Base-by-base conservation (phyloP, 2,329 filamentous ascomycete species). In the Sporothrix brasiliensis region DNA sequence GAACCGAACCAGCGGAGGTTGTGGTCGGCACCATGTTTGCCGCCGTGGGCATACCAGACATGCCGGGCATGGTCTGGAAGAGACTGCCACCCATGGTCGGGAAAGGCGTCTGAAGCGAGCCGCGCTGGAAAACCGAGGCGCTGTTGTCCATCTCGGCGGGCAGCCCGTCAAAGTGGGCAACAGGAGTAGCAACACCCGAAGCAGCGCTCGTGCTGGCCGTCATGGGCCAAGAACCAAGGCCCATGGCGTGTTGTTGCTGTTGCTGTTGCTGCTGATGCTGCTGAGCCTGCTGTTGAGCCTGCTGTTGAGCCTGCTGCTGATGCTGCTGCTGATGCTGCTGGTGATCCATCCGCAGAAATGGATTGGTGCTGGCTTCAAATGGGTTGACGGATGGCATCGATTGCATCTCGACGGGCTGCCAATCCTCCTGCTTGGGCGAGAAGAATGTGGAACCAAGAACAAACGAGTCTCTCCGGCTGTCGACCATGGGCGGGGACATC, bases 121-220 rank as follows among this genome's bases (percentile, higher is more conserved):
- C 76, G 67, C 74, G 78, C 73, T 85, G 84, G 78, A 88, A 88
- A 75, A 88, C 81, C 52, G 82, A 77, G 74, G 82, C 79, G 75
- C 82, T 78, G 74, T 75, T 75, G 73, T 89, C 86, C 76, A 86
- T 89, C 27, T 87, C 86, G 60, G 83, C 77, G 52, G 85, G 81
- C 47, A 88, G 79, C 65, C 88, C 86, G 76, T 92, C 90, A 76
- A 92, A 91, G 68, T 88, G 83, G 72, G 88, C 89, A 72, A 93
- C 88, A 19, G 91, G 91, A 7, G 92, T 94, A 79, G 88, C 90
- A 73, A 92, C 87, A 68, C 88, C 91, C 34, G 91, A 91, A 75
- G 83, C 85, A 75, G 88, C 85, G 52, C 72, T 74, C n/a, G 71
- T 73, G 68, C 71, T 73, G 3, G 71, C 69, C 4, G 68, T 72